Evolutionary conservation across 176 grass and related monocot species (phyloP).

Genomic region (Eremochloa ophiuroides): DNA sequence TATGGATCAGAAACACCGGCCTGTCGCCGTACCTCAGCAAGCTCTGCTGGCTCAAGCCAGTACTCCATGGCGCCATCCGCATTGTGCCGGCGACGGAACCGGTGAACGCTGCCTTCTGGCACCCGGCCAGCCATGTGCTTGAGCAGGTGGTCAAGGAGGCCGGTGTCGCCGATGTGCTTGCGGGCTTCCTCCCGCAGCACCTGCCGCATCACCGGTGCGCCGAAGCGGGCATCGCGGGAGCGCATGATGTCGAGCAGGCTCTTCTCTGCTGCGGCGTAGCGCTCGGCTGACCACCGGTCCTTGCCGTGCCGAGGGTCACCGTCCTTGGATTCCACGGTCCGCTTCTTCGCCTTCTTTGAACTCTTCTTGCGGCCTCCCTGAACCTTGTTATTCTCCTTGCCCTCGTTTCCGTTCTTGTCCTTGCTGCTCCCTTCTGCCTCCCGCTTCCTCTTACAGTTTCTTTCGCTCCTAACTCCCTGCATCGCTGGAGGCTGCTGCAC

Average conservation of each 20-base stretch:
- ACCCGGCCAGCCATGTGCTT: conserved; percentile 84
- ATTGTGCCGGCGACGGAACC: conserved; percentile 77
- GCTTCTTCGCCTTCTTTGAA: conserved; percentile 42
- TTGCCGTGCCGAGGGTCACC: conserved; percentile 42
- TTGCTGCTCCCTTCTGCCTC: conserved; percentile 12
- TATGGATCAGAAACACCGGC: conserved; percentile 69
- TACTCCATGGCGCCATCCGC: conserved; percentile 91
- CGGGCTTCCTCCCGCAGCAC: conserved; percentile 69
- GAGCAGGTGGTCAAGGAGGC: conserved; percentile 85
- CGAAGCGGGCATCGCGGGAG: conserved; percentile 36
- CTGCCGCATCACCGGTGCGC: conserved; percentile 61
- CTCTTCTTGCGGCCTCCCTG: conserved; percentile 4
- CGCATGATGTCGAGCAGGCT: conserved; percentile 70
- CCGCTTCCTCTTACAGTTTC: conserved; percentile 41
- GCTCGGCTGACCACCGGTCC: conserved; percentile 72
- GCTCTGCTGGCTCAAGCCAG: conserved; percentile 86
- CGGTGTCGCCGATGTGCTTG: conserved; percentile 87
- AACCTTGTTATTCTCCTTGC: conserved; percentile 30
- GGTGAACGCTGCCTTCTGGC: conserved; percentile 45
- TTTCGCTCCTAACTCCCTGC: conserved; percentile 25
- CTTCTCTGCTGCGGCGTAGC: conserved; percentile 60
- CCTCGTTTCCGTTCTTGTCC: conserved; percentile 8
- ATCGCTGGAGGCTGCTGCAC: conserved; percentile 5
- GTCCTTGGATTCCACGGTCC: conserved; percentile 37
- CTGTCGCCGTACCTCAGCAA: conserved; percentile 45